phyloP scores from a whole-genome alignment of 2,329 filamentous ascomycete species.

The Fusarium kyushuense region DNA sequence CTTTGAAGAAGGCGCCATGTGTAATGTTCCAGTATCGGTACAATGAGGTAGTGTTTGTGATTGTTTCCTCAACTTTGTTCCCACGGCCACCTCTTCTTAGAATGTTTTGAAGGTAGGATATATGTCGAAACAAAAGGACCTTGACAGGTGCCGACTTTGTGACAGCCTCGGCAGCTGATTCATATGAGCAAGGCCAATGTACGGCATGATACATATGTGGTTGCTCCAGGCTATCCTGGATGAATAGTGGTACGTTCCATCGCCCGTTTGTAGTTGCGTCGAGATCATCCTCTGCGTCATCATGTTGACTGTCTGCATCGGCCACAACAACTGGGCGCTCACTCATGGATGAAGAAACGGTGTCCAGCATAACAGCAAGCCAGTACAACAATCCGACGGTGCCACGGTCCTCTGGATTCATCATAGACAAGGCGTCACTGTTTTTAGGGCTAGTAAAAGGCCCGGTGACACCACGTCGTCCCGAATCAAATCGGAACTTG shows the following conservation, averaged over 20 bases:
- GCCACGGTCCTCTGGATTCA: conserved; percentile 48
- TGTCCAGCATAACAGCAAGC: conserved; percentile 71
- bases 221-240: conserved; percentile 46
- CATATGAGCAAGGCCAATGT: conserved; percentile 66
- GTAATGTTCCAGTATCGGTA: conserved; percentile 66
- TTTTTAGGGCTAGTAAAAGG: conserved; percentile 1
- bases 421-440: not conserved
- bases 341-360: conserved; percentile 66
- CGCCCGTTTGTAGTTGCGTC: conserved; percentile 20
- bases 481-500: conserved; percentile 43
- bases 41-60: conserved; percentile 60
- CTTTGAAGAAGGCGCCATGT: conserved; percentile 64
- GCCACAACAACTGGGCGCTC: conserved; percentile 51
- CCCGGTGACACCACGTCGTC: conserved; percentile 26
- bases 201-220: conserved; percentile 33
- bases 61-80: conserved; percentile 59
- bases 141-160: conserved; percentile 68
- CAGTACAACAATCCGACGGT: conserved; percentile 68
- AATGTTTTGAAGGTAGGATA: conserved; percentile 64
- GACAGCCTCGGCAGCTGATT: conserved; percentile 61
- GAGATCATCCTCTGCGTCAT: conserved; percentile 38
- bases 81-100: conserved; percentile 54
- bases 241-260: conserved; percentile 43
- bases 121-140: conserved; percentile 67
- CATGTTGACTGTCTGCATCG: conserved; percentile 56